Evolutionary conservation across 2,329 filamentous ascomycete species (phyloP), one percentile per base, ranked within the genome.

Genomic region (Trichoderma polysporum): DNA sequence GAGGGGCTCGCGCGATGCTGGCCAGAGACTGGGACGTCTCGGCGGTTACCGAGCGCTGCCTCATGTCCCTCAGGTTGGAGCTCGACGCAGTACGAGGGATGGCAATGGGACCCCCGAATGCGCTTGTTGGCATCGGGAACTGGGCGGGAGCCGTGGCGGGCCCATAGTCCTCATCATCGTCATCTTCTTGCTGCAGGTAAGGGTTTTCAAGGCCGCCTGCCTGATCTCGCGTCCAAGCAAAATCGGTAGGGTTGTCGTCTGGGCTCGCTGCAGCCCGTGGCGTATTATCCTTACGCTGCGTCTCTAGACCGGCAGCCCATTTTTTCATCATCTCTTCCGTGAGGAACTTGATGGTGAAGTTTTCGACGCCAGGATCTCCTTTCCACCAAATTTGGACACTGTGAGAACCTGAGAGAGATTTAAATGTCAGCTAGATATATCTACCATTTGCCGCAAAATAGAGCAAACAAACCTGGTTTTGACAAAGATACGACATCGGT

Each of bases 361-460:
- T 97, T 76, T 99, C 94, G 35, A 97, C 93, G 4, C 92, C 93
- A 0, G 94, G 93, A 71, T 98, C 94, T 37, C 94, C 94, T 79
- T 95, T 98, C 95, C 95, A 99, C 85, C 94, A 97, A 66, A 99
- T 98, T 76, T 98, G 94, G 68, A 97, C 92, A 2, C 92, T 94
- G 76, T 98, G 97, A 12, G 92, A 94, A 56, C 93, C 93, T 95
- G 73, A 12, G 59, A 13, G 47, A 6, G 39, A 70, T 10, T 41
- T 6, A 47, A 70, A 27, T 31, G 47, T 61, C 12, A 61, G 58
- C 41, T 29, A 58, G 4, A 22, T 31, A 22, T 15, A 33, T 29
- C 15, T 27, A 17, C 1, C 31, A 19, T n/a, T 25, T 47, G 25
- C 22, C 4, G 37, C 13, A 58, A 22, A n/a, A n/a, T 49, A 41